Base-by-base conservation (phyloP, 2,329 filamentous ascomycete species). In the Pseudopithomyces chartarum region DNA sequence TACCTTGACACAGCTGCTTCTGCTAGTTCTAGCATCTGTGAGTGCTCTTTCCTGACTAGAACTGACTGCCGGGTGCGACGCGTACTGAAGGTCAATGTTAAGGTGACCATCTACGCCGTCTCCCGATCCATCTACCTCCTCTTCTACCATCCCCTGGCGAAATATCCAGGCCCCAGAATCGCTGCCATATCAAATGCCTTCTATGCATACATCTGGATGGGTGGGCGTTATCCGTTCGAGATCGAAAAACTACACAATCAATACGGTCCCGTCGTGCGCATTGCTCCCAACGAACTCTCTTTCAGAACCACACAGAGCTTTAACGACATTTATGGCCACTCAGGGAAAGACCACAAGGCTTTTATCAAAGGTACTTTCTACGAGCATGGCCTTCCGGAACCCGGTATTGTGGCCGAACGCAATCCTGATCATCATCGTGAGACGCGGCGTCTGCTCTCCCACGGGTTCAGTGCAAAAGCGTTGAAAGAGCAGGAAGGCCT, bases 261-360 rank as follows among this genome's bases (percentile, higher is more conserved):
- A 52, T 74, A 73, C 59, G 74, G 76, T 45, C 63, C 69, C 2
- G 67, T 74, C 10, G 74, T 77, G 4, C 66, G 75, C 13, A 54
- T 75, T 20, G 62, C 63, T 4, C 74, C 74, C 0, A 70, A 75
- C 45, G 69, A 77, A 53, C 53, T 76, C 2, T 74, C 73, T 6
- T 73, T 73, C 42, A 39, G 42, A 38, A 52, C 49, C 22, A 32
- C 38, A 32, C 38, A 52, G 36, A 33, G 20, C n/a, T 33, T 52
- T 22, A 29, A 52, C 23, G 49, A 52, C 38, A 52, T 52, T 34
- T 52, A 52, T 44, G 36, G 48, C 32, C 32, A 50, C 34, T 49
- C 29, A 34, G 29, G 29, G 26, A 34, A 34, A 49, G 46, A 36
- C 46, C 29, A 49, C 29, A 13, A 49, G 44, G 44, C 44, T 15